Conservation (phyloP, 1,284 basidiomycete species). For the Thelephora terrestris region DNA sequence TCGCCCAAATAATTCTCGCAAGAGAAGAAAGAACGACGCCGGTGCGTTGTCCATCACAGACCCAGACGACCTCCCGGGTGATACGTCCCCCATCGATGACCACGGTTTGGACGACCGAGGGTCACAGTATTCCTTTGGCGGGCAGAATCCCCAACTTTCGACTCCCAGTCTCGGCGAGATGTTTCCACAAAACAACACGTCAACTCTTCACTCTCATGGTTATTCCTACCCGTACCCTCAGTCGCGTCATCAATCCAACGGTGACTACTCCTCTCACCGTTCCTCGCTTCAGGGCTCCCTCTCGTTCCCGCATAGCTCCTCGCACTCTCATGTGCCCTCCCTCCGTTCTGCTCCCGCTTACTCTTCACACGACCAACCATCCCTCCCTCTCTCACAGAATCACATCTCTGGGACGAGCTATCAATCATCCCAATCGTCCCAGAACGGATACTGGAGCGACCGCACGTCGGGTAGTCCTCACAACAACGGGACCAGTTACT, state of each 20-base stretch:
- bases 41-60: slow-evolving; percentile 22
- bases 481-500: neutral
- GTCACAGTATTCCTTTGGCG: slow-evolving; percentile 4
- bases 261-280: neutral
- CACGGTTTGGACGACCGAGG: slow-evolving; percentile 16
- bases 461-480: neutral
- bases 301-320: neutral
- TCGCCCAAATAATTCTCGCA: slow-evolving; percentile 73
- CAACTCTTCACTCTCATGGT: slow-evolving; percentile 1
- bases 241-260: neutral
- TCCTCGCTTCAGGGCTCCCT: neutral
- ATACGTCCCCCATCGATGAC: slow-evolving; percentile 19
- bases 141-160: neutral
- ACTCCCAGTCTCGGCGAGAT: neutral
- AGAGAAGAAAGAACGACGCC: slow-evolving; percentile 47
- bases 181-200: neutral
- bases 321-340: neutral
- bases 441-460: neutral
- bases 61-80: slow-evolving; percentile 30
- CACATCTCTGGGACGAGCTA: neutral
- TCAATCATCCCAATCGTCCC: neutral
- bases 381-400: neutral
- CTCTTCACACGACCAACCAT: slow-evolving; percentile 1
- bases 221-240: neutral
- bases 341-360: neutral